Percentiles rank a stretch among this genome's conserved stretches.
phyloP scores from a whole-genome alignment of 192 early-diverging fungal genomes.

The Coemansia sp. region DNA sequence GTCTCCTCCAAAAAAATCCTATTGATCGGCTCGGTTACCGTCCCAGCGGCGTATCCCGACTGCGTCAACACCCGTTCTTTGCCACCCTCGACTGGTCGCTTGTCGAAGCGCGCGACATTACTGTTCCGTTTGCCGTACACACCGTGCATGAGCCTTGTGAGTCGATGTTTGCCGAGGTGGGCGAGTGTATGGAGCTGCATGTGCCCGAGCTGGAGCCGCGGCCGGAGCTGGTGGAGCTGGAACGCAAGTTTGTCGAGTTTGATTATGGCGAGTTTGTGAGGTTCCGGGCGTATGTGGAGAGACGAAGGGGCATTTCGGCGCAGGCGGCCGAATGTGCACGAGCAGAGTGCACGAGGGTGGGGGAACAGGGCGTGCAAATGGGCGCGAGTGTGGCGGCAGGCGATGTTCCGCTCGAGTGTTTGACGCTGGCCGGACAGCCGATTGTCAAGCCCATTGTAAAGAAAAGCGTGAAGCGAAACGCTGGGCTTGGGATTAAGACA shows the following conservation, averaged over 20 bases:
- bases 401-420: conserved; percentile 19
- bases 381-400: neutral
- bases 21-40: conserved; percentile 72
- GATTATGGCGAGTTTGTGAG: conserved; percentile 73
- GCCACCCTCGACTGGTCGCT: conserved; percentile 70
- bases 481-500: neutral
- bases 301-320: conserved; percentile 11
- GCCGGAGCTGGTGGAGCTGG: conserved; percentile 40
- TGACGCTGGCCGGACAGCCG: conserved; percentile 21
- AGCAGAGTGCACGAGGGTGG: neutral
- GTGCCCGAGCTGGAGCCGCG: conserved; percentile 66
- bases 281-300: conserved; percentile 43
- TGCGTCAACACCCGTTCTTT: conserved; percentile 82
- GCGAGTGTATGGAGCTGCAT: conserved; percentile 65
- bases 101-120: conserved; percentile 64
- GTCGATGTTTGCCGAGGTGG: conserved; percentile 66
- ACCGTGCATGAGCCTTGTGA: neutral
- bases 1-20: conserved; percentile 70
- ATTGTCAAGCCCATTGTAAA: neutral
- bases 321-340: conserved; percentile 5
- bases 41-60: conserved; percentile 61
- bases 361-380: neutral
- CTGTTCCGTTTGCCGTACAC: conserved; percentile 68
- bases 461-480: no score
- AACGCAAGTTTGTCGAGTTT: conserved; percentile 71